Evolutionary conservation across 192 early-diverging fungal genomes (phyloP), one percentile per base, ranked within the genome.

Genomic region (Geranomyces michiganensis): DNA sequence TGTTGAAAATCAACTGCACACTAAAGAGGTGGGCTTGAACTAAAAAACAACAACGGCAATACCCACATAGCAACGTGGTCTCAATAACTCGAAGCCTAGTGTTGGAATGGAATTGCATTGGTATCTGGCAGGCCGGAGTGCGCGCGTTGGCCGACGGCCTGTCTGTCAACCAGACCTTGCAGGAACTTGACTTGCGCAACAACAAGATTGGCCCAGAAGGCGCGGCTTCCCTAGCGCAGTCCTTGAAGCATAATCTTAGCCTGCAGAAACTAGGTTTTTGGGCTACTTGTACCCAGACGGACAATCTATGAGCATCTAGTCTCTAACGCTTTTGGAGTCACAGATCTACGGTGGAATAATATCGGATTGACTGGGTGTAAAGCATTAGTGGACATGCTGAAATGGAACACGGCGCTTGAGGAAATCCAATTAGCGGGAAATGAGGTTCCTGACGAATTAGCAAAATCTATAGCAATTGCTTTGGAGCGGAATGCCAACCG

Each of bases 31-130:
- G 36, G 10, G 36, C 36, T n/a, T n/a, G n/a, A n/a, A n/a, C n/a
- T n/a, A n/a, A n/a, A n/a, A n/a, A n/a, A n/a, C n/a, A n/a, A n/a
- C n/a, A n/a, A n/a, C n/a, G n/a, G n/a, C n/a, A n/a, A n/a, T n/a
- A n/a, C n/a, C n/a, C n/a, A n/a, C n/a, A n/a, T n/a, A 41, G 36
- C 36, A 41, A 41, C 3, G 3, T 41, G 10, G 10, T 7, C 36
- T 41, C 36, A 41, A 41, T 41, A 41, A 41, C 36, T 26, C 24
- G 19, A 43, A 79, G 77, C 56, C 68, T 88, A 29, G 59, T 78
- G 12, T 68, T 88, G 13, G 86, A 88, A 70, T 88, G 86, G 86
- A 88, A 88, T 67, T 86, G 84, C 76, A 76, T 88, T 22, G 86
- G 86, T 2, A 82, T 88, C 49, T 88, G 86, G 86, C 82, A 88